These are phyloP conservation scores for Fusarium praegraminearum DNA, from an alignment of 2,329 filamentous ascomycete species.

Conservation along the genomic window DNA sequence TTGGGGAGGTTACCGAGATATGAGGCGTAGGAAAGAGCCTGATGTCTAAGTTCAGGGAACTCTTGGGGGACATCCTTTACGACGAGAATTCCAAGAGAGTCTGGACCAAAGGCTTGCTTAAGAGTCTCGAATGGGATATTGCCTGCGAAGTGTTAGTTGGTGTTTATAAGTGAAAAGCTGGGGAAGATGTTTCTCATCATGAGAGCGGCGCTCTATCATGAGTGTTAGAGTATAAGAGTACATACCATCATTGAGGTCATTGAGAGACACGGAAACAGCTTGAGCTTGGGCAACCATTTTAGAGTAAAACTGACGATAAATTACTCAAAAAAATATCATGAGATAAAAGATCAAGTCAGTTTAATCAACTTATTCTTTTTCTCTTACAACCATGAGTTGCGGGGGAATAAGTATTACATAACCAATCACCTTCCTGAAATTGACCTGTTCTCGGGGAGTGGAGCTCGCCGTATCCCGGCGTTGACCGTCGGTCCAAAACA, in stretches of 20 bases:
- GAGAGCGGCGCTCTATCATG: slow-evolving; percentile 26
- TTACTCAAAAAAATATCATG: not conserved
- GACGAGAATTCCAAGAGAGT: slow-evolving; percentile 92
- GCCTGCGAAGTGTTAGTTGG: slow-evolving; percentile 58
- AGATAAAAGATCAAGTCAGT: not conserved
- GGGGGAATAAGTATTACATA: slow-evolving; percentile 45
- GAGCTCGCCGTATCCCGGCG: slow-evolving; percentile 52
- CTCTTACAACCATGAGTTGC: slow-evolving; percentile 31
- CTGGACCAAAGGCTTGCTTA: slow-evolving; percentile 86
- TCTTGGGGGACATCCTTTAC: slow-evolving; percentile 83
- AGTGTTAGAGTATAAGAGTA: slow-evolving; percentile 8
- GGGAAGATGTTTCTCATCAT: slow-evolving; percentile 4
- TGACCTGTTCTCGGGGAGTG: slow-evolving; percentile 30
- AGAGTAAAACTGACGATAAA: too few relatives aligned
- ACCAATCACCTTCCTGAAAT: slow-evolving; percentile 34
- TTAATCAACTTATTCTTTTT: slow-evolving; percentile 12
- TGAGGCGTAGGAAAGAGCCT: slow-evolving; percentile 85
- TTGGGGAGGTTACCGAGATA: slow-evolving; percentile 86
- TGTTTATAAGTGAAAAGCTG: not conserved
- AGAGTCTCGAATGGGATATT: slow-evolving; percentile 76
- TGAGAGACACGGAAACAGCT: slow-evolving; percentile 71
- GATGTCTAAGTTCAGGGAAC: slow-evolving; percentile 78
- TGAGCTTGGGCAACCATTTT: slow-evolving; percentile 63
- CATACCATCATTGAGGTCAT: slow-evolving; percentile 70
- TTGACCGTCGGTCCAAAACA: slow-evolving; percentile 17